Conservation (phyloP, 345 rosid genomes). For the Isatis tinctoria region DNA sequence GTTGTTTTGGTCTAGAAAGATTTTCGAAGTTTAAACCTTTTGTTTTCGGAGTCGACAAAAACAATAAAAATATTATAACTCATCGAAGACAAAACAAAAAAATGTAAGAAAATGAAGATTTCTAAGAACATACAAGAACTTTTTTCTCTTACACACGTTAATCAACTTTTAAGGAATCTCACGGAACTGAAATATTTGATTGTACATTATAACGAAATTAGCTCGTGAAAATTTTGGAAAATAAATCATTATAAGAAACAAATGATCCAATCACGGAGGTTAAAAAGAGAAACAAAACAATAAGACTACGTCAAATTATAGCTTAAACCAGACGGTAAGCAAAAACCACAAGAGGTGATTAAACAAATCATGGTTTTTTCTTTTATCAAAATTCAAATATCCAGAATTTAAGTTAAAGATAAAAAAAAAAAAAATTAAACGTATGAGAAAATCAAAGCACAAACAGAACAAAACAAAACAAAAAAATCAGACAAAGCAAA, state of each 20-base stretch:
- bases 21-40: slow-evolving; percentile 3
- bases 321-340: slow-evolving; percentile 27
- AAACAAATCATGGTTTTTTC: slow-evolving; percentile 15
- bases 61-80: background rate
- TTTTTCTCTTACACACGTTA: slow-evolving; percentile 14
- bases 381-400: background rate
- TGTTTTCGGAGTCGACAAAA: background rate
- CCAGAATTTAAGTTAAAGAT: slow-evolving; percentile 24
- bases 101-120: background rate
- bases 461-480: background rate
- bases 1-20: background rate
- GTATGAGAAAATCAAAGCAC: background rate
- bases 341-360: background rate
- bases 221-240: background rate
- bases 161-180: slow-evolving; percentile 7
- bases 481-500: background rate
- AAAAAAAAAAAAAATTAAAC: background rate
- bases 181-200: background rate
- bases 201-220: slow-evolving; percentile 4
- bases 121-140: background rate
- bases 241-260: slow-evolving; percentile 5
- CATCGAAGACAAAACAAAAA: background rate
- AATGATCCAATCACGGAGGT: background rate
- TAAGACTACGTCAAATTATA: background rate
- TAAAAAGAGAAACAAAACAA: background rate